Evolutionary conservation across 2,329 filamentous ascomycete genomes (phyloP).

Genomic region (Diaporthe nobilis): DNA sequence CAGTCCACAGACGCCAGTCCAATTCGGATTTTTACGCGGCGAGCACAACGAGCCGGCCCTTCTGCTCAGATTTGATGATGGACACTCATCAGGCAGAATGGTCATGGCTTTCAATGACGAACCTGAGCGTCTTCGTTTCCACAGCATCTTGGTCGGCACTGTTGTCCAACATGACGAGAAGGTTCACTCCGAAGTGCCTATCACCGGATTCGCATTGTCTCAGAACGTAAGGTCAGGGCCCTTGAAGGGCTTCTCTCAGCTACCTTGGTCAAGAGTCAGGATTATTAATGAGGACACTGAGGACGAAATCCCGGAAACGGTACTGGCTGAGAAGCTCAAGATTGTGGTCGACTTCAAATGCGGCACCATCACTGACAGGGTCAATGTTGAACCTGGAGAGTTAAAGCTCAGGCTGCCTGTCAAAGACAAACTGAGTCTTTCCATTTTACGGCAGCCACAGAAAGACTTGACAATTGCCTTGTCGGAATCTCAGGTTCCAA

Average conservation of each 20-base stretch:
- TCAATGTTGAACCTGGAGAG: slow-evolving; percentile 86
- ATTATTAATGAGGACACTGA: slow-evolving; percentile 80
- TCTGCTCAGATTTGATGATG: slow-evolving; percentile 78
- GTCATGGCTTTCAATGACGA: slow-evolving; percentile 82
- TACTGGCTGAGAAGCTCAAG: slow-evolving; percentile 82
- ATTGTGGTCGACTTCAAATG: slow-evolving; percentile 82
- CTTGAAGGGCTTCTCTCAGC: slow-evolving; percentile 63
- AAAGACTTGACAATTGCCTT: slow-evolving; percentile 83
- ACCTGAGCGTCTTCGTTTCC: slow-evolving; percentile 79
- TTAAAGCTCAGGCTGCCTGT: slow-evolving; percentile 77
- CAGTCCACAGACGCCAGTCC: slow-evolving; percentile 75
- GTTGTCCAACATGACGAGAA: slow-evolving; percentile 77
- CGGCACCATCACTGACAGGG: slow-evolving; percentile 84
- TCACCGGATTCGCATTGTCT: slow-evolving; percentile 75
- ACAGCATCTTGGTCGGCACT: slow-evolving; percentile 81
- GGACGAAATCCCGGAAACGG: slow-evolving; percentile 74
- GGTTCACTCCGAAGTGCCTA: slow-evolving; percentile 77
- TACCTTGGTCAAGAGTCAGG: slow-evolving; percentile 76
- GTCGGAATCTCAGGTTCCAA: slow-evolving; percentile 74
- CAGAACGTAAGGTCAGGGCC: slow-evolving; percentile 66
- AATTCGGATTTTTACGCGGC: slow-evolving; percentile 82
- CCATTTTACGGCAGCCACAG: slow-evolving; percentile 80
- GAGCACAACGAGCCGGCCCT: slow-evolving; percentile 79
- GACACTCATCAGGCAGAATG: slow-evolving; percentile 77
- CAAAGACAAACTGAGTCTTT: slow-evolving; percentile 72